Evolutionary conservation across 1,139 yeast species (phyloP).

Genomic region (Blastobotrys malaysiensis): DNA sequence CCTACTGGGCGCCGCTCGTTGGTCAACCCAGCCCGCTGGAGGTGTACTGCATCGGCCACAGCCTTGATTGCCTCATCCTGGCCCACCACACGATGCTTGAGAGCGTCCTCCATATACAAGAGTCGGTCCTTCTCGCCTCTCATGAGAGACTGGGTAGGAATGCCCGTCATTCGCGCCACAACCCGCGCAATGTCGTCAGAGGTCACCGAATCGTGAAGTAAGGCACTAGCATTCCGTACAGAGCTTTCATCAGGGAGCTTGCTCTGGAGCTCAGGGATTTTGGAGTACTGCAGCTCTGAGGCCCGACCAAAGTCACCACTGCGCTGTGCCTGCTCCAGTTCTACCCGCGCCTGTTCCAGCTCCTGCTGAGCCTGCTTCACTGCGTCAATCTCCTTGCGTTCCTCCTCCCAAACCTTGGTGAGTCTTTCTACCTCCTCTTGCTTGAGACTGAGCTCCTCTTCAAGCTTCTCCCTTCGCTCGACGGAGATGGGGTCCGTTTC

Average conservation of each 20-base stretch:
- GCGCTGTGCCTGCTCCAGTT: slow-evolving; percentile 76
- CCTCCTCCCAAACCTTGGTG: slow-evolving; percentile 82
- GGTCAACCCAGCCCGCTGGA: slow-evolving; percentile 94
- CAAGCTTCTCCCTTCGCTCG: slow-evolving; percentile 63
- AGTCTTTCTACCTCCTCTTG: slow-evolving; percentile 60
- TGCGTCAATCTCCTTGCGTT: slow-evolving; percentile 65
- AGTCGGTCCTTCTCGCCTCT: slow-evolving; percentile 92
- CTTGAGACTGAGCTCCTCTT: slow-evolving; percentile 58
- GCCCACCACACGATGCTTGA: slow-evolving; percentile 79
- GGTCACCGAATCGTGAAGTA: slow-evolving; percentile 88
- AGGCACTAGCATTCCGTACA: slow-evolving; percentile 27
- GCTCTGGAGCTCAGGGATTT: slow-evolving; percentile 71
- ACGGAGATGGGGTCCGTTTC: slow-evolving; percentile 82
- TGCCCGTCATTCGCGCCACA: slow-evolving; percentile 91
- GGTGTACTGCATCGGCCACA: slow-evolving; percentile 87
- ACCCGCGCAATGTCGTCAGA: slow-evolving; percentile 91
- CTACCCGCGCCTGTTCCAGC: slow-evolving; percentile 76
- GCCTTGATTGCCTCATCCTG: slow-evolving; percentile 93
- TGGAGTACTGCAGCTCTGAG: slow-evolving; percentile 80
- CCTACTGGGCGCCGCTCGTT: slow-evolving; percentile 94
- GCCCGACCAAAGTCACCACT: slow-evolving; percentile 84
- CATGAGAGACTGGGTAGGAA: slow-evolving; percentile 86
- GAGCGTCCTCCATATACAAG: slow-evolving; percentile 75
- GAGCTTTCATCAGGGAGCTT: slow-evolving; percentile 48
- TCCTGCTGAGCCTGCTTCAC: slow-evolving; percentile 75